Evolutionary conservation across 768 basidiomycete genomes (phyloP), one percentile per base, ranked within the genome.

Genomic region (Hericium rajendrae): DNA sequence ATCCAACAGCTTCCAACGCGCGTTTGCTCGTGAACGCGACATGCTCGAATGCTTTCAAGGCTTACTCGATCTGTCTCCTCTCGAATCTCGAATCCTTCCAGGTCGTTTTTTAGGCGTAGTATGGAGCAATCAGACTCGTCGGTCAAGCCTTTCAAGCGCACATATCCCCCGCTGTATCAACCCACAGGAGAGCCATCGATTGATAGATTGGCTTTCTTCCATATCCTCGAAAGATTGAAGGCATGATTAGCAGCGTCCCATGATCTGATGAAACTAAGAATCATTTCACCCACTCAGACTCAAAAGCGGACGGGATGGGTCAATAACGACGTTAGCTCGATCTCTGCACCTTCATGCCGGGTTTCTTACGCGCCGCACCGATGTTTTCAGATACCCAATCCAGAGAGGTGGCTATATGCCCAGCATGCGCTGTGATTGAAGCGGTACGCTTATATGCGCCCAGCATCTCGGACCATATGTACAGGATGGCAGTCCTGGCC

Each of bases 261-360:
- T 10, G 10, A 10, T 10, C n/a, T 20, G 16, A n/a, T 11, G 16
- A 5, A 6, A 20, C 43, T 46, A 46, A 46, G 18, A 11, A 32
- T 32, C 32, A 32, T 32, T 32, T 32, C 1, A 38, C 20, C 46
- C 32, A 28, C 39, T n/a, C 62, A 97, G 93, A 94, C 89, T 0
- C 93, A 97, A 67, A 95, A 94, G 69, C 81, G 95, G 9, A 97
- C 94, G 0, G 95, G 95, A 60, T 99, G 94, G 95, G 80, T 94
- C 37, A 79, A 94, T 62, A 79, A 92, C 65, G 79, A 87, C 48
- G 89, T 90, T 62, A 57, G 26, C 54, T 15, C n/a, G 18, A 60
- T 16, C 55, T 41, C 52, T 48, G 1, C 38, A 16, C 32, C 9
- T 12, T 12, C 20, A 26, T 51, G 38, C 24, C 51, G 24, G 18